These are phyloP conservation scores for Diospyros kaki DNA, from an alignment of 148 eudicot species.

Conservation along the genomic window DNA sequence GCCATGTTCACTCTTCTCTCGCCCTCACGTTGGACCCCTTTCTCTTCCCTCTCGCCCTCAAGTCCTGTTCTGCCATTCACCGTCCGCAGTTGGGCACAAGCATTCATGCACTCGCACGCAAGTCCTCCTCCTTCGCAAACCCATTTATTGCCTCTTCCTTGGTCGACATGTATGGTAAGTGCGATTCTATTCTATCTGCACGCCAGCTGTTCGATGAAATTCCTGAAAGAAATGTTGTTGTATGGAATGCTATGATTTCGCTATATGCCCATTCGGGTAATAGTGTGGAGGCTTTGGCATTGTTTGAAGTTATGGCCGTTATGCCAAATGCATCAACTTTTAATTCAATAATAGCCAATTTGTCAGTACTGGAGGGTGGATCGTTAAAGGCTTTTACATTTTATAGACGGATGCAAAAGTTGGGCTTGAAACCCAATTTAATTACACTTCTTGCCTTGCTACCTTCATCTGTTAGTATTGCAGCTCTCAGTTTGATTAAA, in stretches of 20 bases:
- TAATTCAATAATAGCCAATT: conserved; percentile 38
- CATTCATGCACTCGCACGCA: conserved; percentile 38
- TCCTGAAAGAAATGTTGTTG: conserved; percentile 34
- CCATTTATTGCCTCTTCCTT: conserved; percentile 45
- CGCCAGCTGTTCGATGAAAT: conserved; percentile 46
- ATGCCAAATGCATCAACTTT: conserved; percentile 39
- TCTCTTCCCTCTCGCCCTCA: conserved; percentile 54
- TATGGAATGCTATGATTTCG: conserved; percentile 56
- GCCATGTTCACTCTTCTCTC: conserved; percentile 34
- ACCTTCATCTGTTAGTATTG: conserved; percentile 33
- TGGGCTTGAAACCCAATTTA: conserved; percentile 34
- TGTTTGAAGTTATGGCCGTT: conserved; percentile 46
- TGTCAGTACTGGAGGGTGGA: conserved; percentile 30
- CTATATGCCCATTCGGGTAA: conserved; percentile 27
- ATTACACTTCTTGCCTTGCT: conserved; percentile 48
- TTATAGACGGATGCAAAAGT: conserved; percentile 34
- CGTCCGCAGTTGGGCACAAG: conserved; percentile 26
- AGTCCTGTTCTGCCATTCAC: conserved; percentile 38
- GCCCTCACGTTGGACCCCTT: conserved; percentile 37
- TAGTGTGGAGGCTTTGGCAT: conserved; percentile 24
- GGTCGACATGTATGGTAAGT: conserved; percentile 46
- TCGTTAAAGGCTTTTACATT: conserved; percentile 30
- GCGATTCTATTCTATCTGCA: conserved; percentile 29
- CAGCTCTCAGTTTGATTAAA: conserved; percentile 31
- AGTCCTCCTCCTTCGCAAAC: conserved; percentile 33